Base-by-base conservation (phyloP, 176 grass and related monocot species). In the Tuctoria greenei region DNA sequence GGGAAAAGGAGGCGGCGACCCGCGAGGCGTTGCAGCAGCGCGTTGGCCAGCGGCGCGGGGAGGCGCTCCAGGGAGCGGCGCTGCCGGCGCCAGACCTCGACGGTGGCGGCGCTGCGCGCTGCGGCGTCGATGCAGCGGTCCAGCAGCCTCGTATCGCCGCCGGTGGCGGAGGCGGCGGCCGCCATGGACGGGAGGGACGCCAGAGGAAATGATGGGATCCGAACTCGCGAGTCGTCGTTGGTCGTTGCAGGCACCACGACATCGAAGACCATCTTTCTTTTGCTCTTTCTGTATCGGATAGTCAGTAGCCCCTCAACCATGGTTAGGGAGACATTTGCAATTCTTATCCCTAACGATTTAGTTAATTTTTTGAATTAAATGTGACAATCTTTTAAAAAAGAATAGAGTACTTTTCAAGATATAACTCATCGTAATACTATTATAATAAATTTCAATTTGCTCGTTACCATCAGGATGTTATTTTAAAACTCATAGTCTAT, bases 81-180 rank as follows among this genome's bases (percentile, higher is more conserved):
- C 82, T 89, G 86, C 75, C 91, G 87, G 67, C 91, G 95, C 95
- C 91, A 94, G 24, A 31, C 80, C 78, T 98, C 95, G 61, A 97
- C 91, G 17, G 75, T 87, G 57, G 78, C 67, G 17, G 70, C 50
- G 34, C 36, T 25, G 57, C 78, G 71, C 31, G 79, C 86, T 14
- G 95, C 91, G 11, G 79, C 84, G 45, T 87, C 91, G 66, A 94
- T 88, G 61, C 88, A 94, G 66, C 66, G 83, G 12, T 89, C 84
- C 25, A 92, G 64, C 47, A 98, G 64, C 70, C 64, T 77, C 6
- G 8, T 37, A 24, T 55, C 21, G 40, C 21, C 49, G 8, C 64
- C 63, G 10, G 61, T 51, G 44, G 61, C 49, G 59, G 47, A 38
- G 57, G 21, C 7, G 40, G 52, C 10, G 16, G n/a, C 66, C 56